These are phyloP conservation scores for Cunninghamia lanceolata DNA, from an alignment of 75 land plant species.

Conservation along the genomic window DNA sequence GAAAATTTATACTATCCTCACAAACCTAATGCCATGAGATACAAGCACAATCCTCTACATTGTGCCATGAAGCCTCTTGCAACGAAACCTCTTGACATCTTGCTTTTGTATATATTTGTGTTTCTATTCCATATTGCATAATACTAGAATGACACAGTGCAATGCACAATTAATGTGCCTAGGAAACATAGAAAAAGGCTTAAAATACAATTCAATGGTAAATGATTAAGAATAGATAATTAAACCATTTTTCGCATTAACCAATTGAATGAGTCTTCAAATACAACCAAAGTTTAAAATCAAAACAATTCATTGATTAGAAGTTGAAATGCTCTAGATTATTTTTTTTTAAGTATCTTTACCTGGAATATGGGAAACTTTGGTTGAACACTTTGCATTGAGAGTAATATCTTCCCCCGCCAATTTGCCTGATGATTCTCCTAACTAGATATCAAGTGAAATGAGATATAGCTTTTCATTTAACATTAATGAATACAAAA, in stretches of 20 bases:
- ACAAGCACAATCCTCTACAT: background rate
- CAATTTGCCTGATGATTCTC: background rate
- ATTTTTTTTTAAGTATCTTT: background rate
- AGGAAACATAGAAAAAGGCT: background rate
- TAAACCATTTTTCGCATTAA: background rate
- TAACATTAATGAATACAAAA: background rate
- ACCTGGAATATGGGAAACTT: background rate
- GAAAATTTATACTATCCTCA: background rate
- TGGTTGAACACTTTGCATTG: background rate
- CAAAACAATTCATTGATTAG: background rate
- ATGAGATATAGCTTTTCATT: background rate
- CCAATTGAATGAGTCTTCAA: background rate
- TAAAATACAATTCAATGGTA: background rate
- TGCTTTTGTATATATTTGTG: background rate
- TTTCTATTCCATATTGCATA: background rate
- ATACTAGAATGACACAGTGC: background rate
- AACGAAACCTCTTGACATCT: background rate
- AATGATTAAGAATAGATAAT: background rate
- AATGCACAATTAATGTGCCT: background rate
- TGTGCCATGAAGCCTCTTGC: background rate
- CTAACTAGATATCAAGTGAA: background rate
- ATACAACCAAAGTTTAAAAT: background rate
- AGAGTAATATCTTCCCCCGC: background rate
- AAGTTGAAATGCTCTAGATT: background rate
- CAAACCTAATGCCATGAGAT: background rate